A percentile compares a stretch with the other conserved stretches of the same genome.
phyloP scores from a whole-genome alignment of 345 rosid genomes.

The Camelina laxa region DNA sequence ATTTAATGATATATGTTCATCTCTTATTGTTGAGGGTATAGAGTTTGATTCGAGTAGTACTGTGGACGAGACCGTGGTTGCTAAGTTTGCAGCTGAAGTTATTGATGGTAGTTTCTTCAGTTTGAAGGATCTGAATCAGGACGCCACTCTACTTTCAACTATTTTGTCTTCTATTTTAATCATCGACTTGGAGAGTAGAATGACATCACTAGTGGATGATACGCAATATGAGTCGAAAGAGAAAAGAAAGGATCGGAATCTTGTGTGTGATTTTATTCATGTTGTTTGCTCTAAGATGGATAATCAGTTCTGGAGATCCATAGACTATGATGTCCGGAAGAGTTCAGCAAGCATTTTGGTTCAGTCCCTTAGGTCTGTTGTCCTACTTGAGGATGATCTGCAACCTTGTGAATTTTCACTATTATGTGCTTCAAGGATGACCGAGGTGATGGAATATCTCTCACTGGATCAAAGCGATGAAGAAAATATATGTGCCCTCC shows the following conservation, averaged over 20 bases:
- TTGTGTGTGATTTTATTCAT: slow-evolving; percentile 52
- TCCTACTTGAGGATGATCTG: slow-evolving; percentile 60
- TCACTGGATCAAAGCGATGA: slow-evolving; percentile 63
- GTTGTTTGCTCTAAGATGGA: slow-evolving; percentile 52
- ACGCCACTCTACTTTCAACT: slow-evolving; percentile 56
- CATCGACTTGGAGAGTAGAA: slow-evolving; percentile 70
- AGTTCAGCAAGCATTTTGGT: slow-evolving; percentile 59
- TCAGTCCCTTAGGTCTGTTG: slow-evolving; percentile 57
- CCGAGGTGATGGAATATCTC: slow-evolving; percentile 63
- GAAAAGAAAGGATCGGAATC: slow-evolving; percentile 48
- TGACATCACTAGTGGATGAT: slow-evolving; percentile 45
- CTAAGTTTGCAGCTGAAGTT: slow-evolving; percentile 69
- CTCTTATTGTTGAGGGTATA: slow-evolving; percentile 47
- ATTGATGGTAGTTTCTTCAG: slow-evolving; percentile 67
- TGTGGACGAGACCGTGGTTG: slow-evolving; percentile 46
- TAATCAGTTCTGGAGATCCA: slow-evolving; percentile 58
- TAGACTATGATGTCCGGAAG: slow-evolving; percentile 52
- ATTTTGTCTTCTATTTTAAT: slow-evolving; percentile 65
- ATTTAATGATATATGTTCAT: slow-evolving; percentile 56
- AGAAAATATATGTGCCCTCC: slow-evolving; percentile 66
- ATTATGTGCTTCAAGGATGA: slow-evolving; percentile 69
- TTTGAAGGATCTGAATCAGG: slow-evolving; percentile 60
- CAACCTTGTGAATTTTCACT: slow-evolving; percentile 50
- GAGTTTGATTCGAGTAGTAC: slow-evolving; percentile 43
- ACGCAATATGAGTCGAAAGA: slow-evolving; percentile 39